Evolutionary conservation across 176 grass and related monocot genomes (phyloP), one percentile per base, ranked within the genome.

Genomic region (Eleusine indica): DNA sequence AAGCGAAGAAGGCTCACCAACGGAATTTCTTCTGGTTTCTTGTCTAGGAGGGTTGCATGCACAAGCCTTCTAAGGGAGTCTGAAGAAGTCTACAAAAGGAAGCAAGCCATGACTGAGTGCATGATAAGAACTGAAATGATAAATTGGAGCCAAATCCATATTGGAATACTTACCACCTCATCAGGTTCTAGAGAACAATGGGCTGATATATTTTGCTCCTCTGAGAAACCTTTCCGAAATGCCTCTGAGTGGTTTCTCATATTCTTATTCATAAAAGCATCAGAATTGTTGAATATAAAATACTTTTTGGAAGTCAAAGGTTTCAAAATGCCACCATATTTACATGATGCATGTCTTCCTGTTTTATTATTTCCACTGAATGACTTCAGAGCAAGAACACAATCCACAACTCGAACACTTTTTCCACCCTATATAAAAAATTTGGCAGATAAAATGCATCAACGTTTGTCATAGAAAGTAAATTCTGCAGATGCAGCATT

Each of bases 1-100:
- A 89, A 78, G 29, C 7, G 80, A 72, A 84, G 7, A 81, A 91
- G 10, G 9, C 84, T 77, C 57, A 98, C 96, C 85, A 74, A n/a
- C 48, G 96, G 91, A 49, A 95, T 68, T 93, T 98, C 93, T 82
- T 98, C 91, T 40, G 93, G 89, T 88, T 91, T 95, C 83, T 91
- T 98, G 75, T 91, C 85, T 79, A 88, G 87, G 40, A 98, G 68
- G 78, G 93, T 82, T 28, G 80, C 68, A 18, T 52, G 91, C 10
- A 98, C 66, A 86, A 98, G 51, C 66, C 75, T 65, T 48, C 73
- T 81, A 58, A 98, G 39, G 44, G 83, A 83, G 68, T 88, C 70
- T 62, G 91, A 86, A 77, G 76, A 81, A 66, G 35, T 84, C 96
- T 98, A 85, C 9, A 60, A 81, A 71, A 80, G 77, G 74, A 67